A percentile compares a stretch with the other conserved stretches of the same genome.
phyloP scores from a whole-genome alignment of 2,329 filamentous ascomycete species.

The Chrysosporium keratinophilum region DNA sequence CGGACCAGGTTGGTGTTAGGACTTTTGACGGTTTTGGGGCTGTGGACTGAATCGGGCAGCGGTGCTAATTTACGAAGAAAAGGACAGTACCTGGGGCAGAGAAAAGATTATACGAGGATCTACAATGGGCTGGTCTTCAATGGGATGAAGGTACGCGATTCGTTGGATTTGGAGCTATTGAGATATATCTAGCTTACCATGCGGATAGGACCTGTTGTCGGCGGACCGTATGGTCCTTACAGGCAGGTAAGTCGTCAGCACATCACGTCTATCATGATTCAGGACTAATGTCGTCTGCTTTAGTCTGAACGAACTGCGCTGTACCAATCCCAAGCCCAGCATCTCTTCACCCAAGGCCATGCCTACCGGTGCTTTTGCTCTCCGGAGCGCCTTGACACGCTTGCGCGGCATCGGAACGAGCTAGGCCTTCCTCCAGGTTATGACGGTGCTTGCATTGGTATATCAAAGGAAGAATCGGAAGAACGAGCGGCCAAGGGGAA shows the following conservation, averaged over 20 bases:
- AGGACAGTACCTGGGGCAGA: slow-evolving; percentile 74
- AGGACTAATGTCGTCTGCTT: slow-evolving; percentile 14
- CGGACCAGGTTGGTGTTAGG: slow-evolving; percentile 59
- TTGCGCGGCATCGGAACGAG: slow-evolving; percentile 54
- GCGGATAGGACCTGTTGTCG: slow-evolving; percentile 59
- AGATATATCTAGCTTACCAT: slow-evolving; percentile 8
- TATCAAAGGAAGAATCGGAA: slow-evolving; percentile 58
- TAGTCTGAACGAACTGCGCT: slow-evolving; percentile 67
- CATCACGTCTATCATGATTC: not conserved
- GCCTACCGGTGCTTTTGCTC: slow-evolving; percentile 94
- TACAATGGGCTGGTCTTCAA: slow-evolving; percentile 76
- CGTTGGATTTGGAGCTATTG: not conserved
- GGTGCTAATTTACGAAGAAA: slow-evolving; percentile 47
- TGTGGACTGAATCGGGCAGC: not conserved
- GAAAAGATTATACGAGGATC: slow-evolving; percentile 61
- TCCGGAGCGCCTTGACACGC: slow-evolving; percentile 55
- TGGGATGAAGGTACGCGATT: slow-evolving; percentile 75
- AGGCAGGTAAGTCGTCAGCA: slow-evolving; percentile 51
- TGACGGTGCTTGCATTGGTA: slow-evolving; percentile 61
- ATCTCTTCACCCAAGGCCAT: slow-evolving; percentile 57
- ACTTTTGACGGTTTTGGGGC: not conserved
- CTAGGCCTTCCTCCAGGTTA: slow-evolving; percentile 52
- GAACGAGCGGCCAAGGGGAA: slow-evolving; percentile 60
- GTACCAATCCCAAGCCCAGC: slow-evolving; percentile 61
- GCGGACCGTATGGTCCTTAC: slow-evolving; percentile 76